These are phyloP conservation scores for Blastocystis sp. DNA, from an alignment of 352 stramenopile genomes.

Conservation along the genomic window DNA sequence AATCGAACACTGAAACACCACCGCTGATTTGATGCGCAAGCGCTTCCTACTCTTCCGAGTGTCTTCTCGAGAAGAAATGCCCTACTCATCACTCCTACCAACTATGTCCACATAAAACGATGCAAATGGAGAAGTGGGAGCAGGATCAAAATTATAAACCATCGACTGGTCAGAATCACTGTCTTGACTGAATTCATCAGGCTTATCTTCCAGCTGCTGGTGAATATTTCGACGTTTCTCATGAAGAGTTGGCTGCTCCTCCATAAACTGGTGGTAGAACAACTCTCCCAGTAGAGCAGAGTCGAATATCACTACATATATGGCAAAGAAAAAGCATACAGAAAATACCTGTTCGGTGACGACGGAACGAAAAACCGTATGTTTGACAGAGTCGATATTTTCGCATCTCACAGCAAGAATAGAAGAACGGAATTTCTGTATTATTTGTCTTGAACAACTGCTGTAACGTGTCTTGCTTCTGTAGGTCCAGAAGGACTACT, in stretches of 20 bases:
- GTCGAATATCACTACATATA: constrained; percentile 18
- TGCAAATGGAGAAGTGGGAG: not conserved
- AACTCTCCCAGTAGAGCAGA: constrained; percentile 6
- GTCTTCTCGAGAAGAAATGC: not conserved
- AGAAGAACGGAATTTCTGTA: constrained; percentile 1
- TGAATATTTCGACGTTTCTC: constrained; percentile 23
- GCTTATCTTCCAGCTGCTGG: constrained; percentile 31
- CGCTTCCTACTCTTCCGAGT: not conserved
- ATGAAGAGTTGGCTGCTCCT: not conserved
- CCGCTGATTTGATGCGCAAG: not conserved
- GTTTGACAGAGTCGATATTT: constrained; percentile 7
- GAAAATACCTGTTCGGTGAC: constrained; percentile 23
- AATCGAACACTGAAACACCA: constrained; percentile 13
- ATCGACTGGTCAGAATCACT: constrained; percentile 30
- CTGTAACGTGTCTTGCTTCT: constrained; percentile 28
- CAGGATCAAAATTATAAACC: constrained; percentile 22
- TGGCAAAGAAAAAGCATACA: not conserved
- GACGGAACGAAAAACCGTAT: constrained; percentile 33
- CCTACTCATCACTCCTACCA: not conserved
- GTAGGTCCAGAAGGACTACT: not conserved
- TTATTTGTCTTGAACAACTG: not conserved
- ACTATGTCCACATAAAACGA: not conserved
- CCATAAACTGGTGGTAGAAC: constrained; percentile 12
- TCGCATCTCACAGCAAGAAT: constrained; percentile 24
- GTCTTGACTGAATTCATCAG: constrained; percentile 1